Base-by-base conservation (phyloP, 495 filamentous ascomycete genomes). In the Annulohypoxylon maeteangense region DNA sequence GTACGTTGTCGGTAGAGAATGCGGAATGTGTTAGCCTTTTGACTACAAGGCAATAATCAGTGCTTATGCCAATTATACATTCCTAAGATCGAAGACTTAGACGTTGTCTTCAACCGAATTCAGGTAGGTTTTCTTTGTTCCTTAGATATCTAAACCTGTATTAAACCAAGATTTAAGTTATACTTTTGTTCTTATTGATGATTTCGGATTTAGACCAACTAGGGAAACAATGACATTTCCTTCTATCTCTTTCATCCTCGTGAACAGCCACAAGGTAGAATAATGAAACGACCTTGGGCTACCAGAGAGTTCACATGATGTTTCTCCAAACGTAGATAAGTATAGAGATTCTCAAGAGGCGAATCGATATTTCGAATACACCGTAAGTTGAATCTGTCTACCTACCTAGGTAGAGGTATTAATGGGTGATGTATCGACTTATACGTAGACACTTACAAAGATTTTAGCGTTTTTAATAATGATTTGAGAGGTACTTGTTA, bases 41-140 rank as follows among this genome's bases (percentile, higher is more conserved):
- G 50, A 50, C 55, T 34, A 16, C 40, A 16, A 44, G 2, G 36
- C 7, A 55, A 66, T 56, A 59, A 44, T 54, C 18, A 25, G 14
- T 34, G 42, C 29, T 29, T 50, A 47, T 36, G 11, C 40, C 27
- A 56, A 7, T 25, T 47, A 18, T 20, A 31, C 63, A 63, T 67
- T 71, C 68, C 63, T 54, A 22, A 48, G 29, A 7, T 16, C 8
- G 38, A 5, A 3, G 34, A 34, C 23, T 18, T 31, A 4, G 16
- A 10, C 20, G 22, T 50, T 16, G 11, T 7, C 10, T 48, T 29
- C 3, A 36, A 22, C 69, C 47, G 70, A 59, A 72, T 65, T 65
- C 65, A 56, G 65, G 29, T 34, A 42, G 47, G 31, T 20, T 22
- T 4, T 32, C 64, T 72, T 72, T 72, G 61, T 72, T 18, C 7